Evolutionary conservation across 2,329 filamentous ascomycete species (phyloP).

Genomic region (Colletotrichum incanum): DNA sequence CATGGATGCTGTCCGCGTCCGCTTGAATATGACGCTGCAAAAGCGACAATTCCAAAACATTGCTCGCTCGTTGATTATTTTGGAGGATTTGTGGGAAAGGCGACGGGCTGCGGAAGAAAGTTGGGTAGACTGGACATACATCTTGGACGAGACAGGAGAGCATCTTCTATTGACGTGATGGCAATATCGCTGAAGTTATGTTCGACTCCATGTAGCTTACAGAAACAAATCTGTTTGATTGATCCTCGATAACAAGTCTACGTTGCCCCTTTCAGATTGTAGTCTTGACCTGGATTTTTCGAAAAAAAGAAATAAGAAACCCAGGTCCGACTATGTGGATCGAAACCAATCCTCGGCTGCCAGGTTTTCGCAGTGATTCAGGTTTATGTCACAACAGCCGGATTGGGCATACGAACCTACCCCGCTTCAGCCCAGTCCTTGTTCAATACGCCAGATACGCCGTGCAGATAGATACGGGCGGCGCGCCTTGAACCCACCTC

Average conservation of each 20-base stretch:
- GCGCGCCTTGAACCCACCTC: conserved; percentile 9
- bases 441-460: conserved; percentile 32
- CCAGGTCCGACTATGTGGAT: not conserved
- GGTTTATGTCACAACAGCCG: not conserved
- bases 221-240: no score
- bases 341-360: not conserved
- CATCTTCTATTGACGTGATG: conserved; percentile 28
- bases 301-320: no score
- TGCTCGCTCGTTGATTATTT: conserved; percentile 5
- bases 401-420: not conserved
- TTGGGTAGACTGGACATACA: conserved; percentile 28
- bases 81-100: conserved; percentile 38
- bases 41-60: conserved; percentile 36
- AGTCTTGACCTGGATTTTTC: not conserved
- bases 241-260: not conserved
- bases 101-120: not conserved
- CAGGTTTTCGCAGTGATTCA: no score
- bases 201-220: no score
- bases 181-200: no score
- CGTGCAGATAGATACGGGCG: conserved; percentile 24
- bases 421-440: not conserved
- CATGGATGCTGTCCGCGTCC: conserved; percentile 28
- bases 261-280: not conserved
- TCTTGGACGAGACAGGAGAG: conserved; percentile 25
- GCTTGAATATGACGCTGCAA: conserved; percentile 33